Base-by-base conservation (phyloP, 495 filamentous ascomycete genomes). In the Glonium stellatum region DNA sequence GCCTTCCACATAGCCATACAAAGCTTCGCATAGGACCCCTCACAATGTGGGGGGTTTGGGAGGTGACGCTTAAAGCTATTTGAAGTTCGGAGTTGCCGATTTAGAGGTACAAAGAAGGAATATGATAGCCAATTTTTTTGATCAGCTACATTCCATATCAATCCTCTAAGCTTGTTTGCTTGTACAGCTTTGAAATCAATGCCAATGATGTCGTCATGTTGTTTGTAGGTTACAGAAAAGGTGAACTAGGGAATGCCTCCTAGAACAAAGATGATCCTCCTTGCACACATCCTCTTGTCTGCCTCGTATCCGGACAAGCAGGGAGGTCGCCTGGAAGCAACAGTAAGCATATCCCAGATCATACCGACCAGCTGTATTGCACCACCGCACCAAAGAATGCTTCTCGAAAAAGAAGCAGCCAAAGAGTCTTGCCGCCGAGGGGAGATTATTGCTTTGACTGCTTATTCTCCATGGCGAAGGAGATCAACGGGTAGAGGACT, bases 351-450 rank as follows among this genome's bases (percentile, higher is more conserved):
- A 44, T 44, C 12, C 18, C 39, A 44, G 39, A 44, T 44, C 13
- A 44, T 44, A 11, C 2, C 4, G 13, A 22, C 18, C 21, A 23
- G 23, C 11, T 22, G 18, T 15, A 51, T 23, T 51, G 23, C 23
- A 8, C 25, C 23, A 23, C 4, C 25, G 48, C 21, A 27, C 19
- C 48, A 51, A 18, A 51, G 48, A 50, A 50, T 11, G 47, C 48
- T 51, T 51, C 21, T 51, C 48, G 48, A 27, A 13, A 31, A 51
- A 51, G 48, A n/a, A 48, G 44, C 44, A n/a, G 22, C 44, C 18
- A 22, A 51, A 25, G 47, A 18, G 21, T 50, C 12, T 23, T 50
- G 47, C 23, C 47, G 4, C 22, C n/a, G 47, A 50, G 25, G 48
- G 48, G 25, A 51, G 48, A 9, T 51, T 51, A 22, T 23, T 51